phyloP scores from a whole-genome alignment of 345 rosid genomes.

The Angophora floribunda region DNA sequence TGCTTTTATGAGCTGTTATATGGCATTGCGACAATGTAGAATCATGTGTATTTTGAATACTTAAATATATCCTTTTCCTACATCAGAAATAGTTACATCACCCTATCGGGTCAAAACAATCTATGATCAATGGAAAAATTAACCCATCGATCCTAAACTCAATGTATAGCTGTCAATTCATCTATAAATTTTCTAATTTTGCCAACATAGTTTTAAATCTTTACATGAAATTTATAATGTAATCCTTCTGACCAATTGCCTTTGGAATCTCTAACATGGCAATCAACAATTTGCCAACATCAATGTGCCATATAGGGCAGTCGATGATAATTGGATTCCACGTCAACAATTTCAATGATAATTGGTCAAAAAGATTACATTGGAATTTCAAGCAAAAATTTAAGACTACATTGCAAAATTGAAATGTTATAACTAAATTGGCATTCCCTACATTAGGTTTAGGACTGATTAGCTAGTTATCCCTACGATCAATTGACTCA shows the following conservation, averaged over 20 bases:
- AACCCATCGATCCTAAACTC: background rate
- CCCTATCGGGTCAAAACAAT: background rate
- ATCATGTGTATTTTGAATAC: background rate
- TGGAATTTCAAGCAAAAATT: too few relatives aligned
- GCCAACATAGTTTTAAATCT: background rate
- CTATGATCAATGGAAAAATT: background rate
- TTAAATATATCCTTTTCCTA: background rate
- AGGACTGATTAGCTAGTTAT: background rate
- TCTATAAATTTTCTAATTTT: background rate
- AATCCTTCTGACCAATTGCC: background rate
- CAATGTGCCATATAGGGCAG: background rate
- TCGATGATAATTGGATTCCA: background rate
- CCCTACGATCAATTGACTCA: background rate
- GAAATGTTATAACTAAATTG: background rate
- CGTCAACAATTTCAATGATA: too few relatives aligned
- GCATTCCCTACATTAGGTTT: rapidly evolving
- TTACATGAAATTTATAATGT: background rate
- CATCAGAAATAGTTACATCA: background rate
- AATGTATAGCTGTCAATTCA: rapidly evolving
- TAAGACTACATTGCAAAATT: background rate
- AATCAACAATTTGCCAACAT: background rate
- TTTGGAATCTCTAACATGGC: background rate
- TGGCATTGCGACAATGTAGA: background rate
- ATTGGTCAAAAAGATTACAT: too few relatives aligned
- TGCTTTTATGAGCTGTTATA: background rate